These are phyloP conservation scores for Saitozyma podzolica DNA, from an alignment of 768 basidiomycete species.

Conservation along the genomic window DNA sequence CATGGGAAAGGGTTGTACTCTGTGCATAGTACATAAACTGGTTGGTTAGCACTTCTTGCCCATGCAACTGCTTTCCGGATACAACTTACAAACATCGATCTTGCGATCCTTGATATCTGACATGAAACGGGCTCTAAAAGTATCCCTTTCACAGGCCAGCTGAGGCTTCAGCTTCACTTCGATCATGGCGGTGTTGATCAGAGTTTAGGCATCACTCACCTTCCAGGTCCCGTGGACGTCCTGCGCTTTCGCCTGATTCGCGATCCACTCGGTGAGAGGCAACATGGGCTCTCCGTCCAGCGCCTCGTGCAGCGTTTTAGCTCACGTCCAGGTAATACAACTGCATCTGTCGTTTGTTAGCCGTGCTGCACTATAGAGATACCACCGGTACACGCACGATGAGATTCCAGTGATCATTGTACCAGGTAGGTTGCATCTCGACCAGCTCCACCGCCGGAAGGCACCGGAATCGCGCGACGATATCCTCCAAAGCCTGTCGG, in stretches of 20 bases:
- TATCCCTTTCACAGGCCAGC: background rate
- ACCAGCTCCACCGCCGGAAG: background rate
- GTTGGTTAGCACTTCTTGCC: too few species aligned
- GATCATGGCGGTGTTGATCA: too few species aligned
- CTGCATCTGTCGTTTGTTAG: background rate
- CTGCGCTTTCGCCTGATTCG: background rate
- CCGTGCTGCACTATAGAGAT: background rate
- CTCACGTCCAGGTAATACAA: background rate
- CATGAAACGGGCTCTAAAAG: background rate
- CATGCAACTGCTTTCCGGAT: too few species aligned
- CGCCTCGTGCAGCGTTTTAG: background rate
- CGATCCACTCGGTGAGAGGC: constrained; percentile 1
- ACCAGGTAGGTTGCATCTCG: background rate
- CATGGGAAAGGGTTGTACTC: too few species aligned
- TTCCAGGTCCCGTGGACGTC: background rate
- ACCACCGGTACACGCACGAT: background rate
- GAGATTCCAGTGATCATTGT: background rate
- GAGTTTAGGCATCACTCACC: background rate
- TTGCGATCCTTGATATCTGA: background rate
- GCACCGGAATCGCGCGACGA: background rate
- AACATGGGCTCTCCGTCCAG: background rate
- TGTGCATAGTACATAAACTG: too few species aligned
- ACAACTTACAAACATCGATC: constrained; percentile 11
- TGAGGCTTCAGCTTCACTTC: background rate
- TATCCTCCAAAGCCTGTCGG: background rate